phyloP scores from a whole-genome alignment of 2,329 filamentous ascomycete genomes.

The Hypoxylon sp. region DNA sequence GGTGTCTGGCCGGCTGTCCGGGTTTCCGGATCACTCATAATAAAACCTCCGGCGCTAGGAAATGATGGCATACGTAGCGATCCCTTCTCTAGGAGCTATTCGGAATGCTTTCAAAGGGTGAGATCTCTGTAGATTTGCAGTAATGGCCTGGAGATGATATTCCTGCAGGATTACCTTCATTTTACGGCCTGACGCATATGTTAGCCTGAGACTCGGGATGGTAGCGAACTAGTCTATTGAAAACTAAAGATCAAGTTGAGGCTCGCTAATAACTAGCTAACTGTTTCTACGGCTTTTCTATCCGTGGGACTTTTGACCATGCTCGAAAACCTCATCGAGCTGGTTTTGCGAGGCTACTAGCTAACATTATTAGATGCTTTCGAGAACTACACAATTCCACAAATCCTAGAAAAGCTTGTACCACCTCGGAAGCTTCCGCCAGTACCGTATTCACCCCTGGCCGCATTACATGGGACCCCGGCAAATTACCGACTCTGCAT shows the following conservation, averaged over 20 bases:
- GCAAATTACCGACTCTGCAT: conserved; percentile 33
- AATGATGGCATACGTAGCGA: conserved; percentile 9
- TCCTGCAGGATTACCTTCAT: conserved; percentile 11
- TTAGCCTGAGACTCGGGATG: conserved; percentile 5
- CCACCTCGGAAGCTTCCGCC: conserved; percentile 41
- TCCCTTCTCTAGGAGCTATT: background rate
- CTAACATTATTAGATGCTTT: conserved; percentile 21
- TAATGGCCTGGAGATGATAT: conserved; percentile 2
- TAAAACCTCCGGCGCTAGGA: background rate
- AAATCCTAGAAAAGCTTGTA: conserved; percentile 14
- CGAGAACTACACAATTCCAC: conserved; percentile 24
- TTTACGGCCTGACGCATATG: conserved; percentile 3
- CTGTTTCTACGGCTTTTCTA: conserved; percentile 22
- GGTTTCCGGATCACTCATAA: conserved; percentile 4
- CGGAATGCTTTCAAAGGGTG: background rate
- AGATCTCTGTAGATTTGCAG: conserved; percentile 6
- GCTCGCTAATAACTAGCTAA: conserved; percentile 14
- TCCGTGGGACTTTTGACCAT: conserved; percentile 27
- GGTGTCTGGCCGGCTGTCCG: conserved; percentile 5
- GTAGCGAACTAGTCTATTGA: conserved; percentile 29
- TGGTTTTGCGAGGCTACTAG: conserved; percentile 20
- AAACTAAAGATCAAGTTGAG: conserved; percentile 19
- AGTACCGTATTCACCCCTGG: conserved; percentile 9
- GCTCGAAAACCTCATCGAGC: conserved; percentile 9
- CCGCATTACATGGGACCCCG: conserved; percentile 31